Conservation (phyloP, 129 eudicot genomes). For the Lactuca saligna region DNA sequence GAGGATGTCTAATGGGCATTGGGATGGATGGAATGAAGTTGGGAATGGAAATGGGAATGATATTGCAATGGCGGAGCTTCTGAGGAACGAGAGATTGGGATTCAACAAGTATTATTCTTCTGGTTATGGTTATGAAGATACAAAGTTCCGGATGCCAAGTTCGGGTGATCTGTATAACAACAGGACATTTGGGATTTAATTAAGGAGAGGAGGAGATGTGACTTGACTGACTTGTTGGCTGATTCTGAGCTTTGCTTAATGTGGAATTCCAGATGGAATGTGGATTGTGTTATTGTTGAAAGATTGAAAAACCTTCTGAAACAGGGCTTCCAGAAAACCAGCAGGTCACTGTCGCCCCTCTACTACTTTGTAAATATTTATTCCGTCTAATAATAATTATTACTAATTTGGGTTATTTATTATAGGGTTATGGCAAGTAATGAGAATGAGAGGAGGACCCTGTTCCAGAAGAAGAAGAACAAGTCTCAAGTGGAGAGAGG, state of each 20-base stretch:
- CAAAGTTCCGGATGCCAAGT: slow-evolving; percentile 63
- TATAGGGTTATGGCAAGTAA: not conserved
- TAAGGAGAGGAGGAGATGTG: no score
- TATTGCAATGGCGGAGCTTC: slow-evolving; percentile 69
- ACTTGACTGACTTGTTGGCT: slow-evolving; percentile 20
- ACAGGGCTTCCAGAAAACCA: slow-evolving; percentile 56
- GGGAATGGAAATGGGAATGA: slow-evolving; percentile 56
- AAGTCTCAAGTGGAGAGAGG: no score
- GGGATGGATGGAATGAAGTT: slow-evolving; percentile 90
- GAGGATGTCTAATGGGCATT: slow-evolving; percentile 73
- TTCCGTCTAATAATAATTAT: no score
- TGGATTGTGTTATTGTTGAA: slow-evolving; percentile 41
- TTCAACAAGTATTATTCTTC: slow-evolving; percentile 48
- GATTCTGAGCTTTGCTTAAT: slow-evolving; percentile 17
- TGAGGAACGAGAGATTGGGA: slow-evolving; percentile 75
- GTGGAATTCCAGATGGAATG: slow-evolving; percentile 22
- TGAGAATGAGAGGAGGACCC: not conserved
- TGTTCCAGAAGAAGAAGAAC: not conserved
- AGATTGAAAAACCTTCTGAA: slow-evolving; percentile 42
- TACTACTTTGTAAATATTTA: no score
- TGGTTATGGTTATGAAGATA: slow-evolving; percentile 57
- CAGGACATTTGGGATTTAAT: slow-evolving; percentile 68
- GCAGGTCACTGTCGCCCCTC: no score
- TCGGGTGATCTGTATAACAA: slow-evolving; percentile 70
- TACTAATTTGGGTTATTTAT: not conserved